Base-by-base conservation (phyloP, 768 basidiomycete species). In the Leucosporidium creatinivorum region DNA sequence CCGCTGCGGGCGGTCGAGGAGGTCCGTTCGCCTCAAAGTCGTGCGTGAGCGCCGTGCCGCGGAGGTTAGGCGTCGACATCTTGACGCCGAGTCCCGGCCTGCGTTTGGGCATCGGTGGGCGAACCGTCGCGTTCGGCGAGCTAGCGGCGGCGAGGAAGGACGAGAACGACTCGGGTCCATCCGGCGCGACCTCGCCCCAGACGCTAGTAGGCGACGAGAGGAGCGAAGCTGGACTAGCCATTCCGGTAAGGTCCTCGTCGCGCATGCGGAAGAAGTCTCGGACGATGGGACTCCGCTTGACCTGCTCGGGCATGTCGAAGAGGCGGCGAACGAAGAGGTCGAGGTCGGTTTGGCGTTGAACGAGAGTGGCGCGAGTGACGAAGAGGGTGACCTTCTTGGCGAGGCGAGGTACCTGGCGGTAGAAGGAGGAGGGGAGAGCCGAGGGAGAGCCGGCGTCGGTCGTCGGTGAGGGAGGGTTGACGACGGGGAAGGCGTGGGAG, bases 231-330 rank as follows among this genome's bases (percentile, higher is more conserved):
- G 25, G 12, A 23, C 56, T 26, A 13, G 17, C 4, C 25, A 47
- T 18, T 4, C 31, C 31, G 1, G 23, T 17, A 7, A 17, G 51
- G 49, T 44, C 58, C 10, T 48, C 25, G 7, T 28, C 33, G 18
- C 61, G 54, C 10, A 68, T 28, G 4, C 57, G 47, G 49, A 73
- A 73, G 66, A 73, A 73, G 23, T 67, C 58, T 10, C 57, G 63
- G 2, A 73, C 72, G 61, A 70, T 23, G n/a, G 44, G 23, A 28
- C 56, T 65, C 15, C 62, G 28, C n/a, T 49, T 58, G 47, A 73
- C 66, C 10, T 59, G 31, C 23, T n/a, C 25, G 28, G 72, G 51
- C 61, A 73, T 63, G 26, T 50, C 52, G 58, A 73, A 65, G 12
- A 73, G 61, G 10, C 62, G 66, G 2, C 59, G 55, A 21, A 64